Percentiles rank a stretch among this genome's conserved stretches.
phyloP scores from a whole-genome alignment of 805 yeast species.

The Barnettozyma pratensis region DNA sequence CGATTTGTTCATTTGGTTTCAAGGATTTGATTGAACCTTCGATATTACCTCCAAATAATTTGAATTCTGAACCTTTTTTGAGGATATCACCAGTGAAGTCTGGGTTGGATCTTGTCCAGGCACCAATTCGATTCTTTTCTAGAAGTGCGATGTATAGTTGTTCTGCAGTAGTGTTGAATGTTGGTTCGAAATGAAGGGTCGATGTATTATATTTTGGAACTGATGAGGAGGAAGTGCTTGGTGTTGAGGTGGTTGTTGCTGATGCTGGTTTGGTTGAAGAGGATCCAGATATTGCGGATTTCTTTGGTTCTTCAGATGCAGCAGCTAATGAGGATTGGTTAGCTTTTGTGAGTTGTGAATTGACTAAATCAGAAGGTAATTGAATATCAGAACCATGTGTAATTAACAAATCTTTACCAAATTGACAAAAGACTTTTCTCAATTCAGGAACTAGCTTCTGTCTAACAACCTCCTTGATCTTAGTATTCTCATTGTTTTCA shows the following conservation, averaged over 20 bases:
- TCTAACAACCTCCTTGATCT: constrained; percentile 46
- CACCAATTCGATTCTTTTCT: constrained; percentile 73
- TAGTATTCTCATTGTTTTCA: constrained; percentile 47
- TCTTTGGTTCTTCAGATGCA: constrained; percentile 8
- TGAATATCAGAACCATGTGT: constrained; percentile 86
- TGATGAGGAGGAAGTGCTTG: constrained; percentile 15
- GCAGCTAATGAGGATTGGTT: constrained; percentile 31
- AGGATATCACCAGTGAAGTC: constrained; percentile 41
- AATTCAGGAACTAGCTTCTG: constrained; percentile 61
- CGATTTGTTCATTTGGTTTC: constrained; percentile 53
- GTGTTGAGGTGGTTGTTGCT: constrained; percentile 7
- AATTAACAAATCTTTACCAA: constrained; percentile 72
- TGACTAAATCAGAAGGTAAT: constrained; percentile 61
- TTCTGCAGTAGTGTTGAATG: constrained; percentile 83
- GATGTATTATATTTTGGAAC: constrained; percentile 76
- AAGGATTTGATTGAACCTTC: constrained; percentile 62
- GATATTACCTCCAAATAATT: constrained; percentile 84
- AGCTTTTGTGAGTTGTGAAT: constrained; percentile 49
- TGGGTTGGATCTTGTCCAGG: constrained; percentile 80
- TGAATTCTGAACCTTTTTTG: constrained; percentile 55
- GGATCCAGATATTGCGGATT: neutral
- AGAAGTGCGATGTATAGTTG: constrained; percentile 75
- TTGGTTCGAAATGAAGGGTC: constrained; percentile 67
- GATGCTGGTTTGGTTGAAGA: constrained; percentile 1
- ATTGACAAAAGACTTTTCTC: constrained; percentile 51